A percentile compares a stretch with the other conserved stretches of the same genome.
Evolutionary conservation across 345 rosid species (phyloP).

Genomic region (Chamaenerion angustifolium): DNA sequence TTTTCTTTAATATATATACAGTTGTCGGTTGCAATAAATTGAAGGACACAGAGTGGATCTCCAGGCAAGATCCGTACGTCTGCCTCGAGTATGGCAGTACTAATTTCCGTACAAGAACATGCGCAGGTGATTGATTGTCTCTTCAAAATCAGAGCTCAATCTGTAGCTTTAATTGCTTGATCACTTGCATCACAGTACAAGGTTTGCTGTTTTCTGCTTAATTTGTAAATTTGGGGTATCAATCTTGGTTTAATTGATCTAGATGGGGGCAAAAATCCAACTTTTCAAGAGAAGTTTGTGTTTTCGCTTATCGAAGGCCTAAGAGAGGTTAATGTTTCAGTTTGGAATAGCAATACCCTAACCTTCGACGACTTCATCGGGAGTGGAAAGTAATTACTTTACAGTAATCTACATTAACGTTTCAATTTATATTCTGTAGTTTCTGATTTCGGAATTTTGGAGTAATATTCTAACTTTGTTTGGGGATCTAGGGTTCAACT

Average conservation of each 20-base stretch:
- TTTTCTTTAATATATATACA: constrained; percentile 4
- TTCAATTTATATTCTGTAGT: not conserved
- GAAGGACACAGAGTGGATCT: constrained; percentile 18
- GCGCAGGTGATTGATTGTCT: constrained; percentile 8
- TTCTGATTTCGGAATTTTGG: constrained; percentile 3
- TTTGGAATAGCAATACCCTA: constrained; percentile 73
- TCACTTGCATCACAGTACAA: no score
- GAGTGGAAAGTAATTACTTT: constrained; percentile 45
- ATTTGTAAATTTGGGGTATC: constrained; percentile 6
- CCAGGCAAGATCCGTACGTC: constrained; percentile 16
- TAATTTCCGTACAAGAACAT: constrained; percentile 15
- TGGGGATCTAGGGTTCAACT: constrained; percentile 48
- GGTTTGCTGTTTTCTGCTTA: not conserved
- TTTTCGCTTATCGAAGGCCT: constrained; percentile 68
- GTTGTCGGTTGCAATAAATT: constrained; percentile 14
- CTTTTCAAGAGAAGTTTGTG: constrained; percentile 79
- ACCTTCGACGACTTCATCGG: constrained; percentile 69
- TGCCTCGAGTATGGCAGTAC: constrained; percentile 16
- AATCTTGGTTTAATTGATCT: constrained; percentile 7
- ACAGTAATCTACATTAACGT: not conserved
- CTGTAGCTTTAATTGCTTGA: no score
- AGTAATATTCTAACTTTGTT: not conserved
- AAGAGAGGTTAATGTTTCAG: constrained; percentile 43
- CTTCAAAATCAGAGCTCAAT: no score
- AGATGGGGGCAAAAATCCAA: constrained; percentile 84